A percentile compares a stretch with the other conserved stretches of the same genome.
These are phyloP conservation scores for Sarcodon sp. DNA, from an alignment of 768 basidiomycete species.

Conservation along the genomic window DNA sequence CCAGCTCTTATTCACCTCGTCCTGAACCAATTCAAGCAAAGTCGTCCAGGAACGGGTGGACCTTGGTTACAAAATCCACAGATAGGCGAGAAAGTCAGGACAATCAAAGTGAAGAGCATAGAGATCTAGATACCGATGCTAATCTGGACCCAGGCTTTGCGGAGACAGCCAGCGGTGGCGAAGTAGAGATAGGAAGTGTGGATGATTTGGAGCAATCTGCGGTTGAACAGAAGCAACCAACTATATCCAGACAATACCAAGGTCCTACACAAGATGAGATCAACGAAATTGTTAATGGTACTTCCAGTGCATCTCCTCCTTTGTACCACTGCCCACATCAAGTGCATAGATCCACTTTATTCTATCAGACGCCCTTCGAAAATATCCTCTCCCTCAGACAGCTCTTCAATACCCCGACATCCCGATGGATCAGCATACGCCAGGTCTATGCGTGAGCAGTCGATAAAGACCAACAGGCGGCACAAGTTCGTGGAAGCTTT, in stretches of 20 bases:
- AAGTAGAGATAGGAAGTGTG: constrained; percentile 68
- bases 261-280: constrained; percentile 51
- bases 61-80: constrained; percentile 45
- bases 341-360: constrained; percentile 41
- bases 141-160: background rate
- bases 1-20: constrained; percentile 61
- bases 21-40: constrained; percentile 31
- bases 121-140: constrained; percentile 36
- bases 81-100: constrained; percentile 13
- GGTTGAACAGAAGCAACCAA: constrained; percentile 6
- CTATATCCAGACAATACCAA: constrained; percentile 31
- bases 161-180: constrained; percentile 35
- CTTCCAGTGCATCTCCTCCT: constrained; percentile 10
- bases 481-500: constrained; percentile 78
- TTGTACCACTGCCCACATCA: constrained; percentile 16
- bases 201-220: constrained; percentile 27
- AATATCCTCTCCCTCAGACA: background rate
- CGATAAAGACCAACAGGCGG: constrained; percentile 65
- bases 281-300: constrained; percentile 71
- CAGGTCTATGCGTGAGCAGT: constrained; percentile 59
- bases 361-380: constrained; percentile 30
- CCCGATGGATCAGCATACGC: constrained; percentile 15
- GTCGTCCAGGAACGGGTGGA: constrained; percentile 44
- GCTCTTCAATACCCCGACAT: constrained; percentile 2
- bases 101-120: constrained; percentile 10